phyloP scores from a whole-genome alignment of 2,329 filamentous ascomycete species.

The Pochonia chlamydosporia region DNA sequence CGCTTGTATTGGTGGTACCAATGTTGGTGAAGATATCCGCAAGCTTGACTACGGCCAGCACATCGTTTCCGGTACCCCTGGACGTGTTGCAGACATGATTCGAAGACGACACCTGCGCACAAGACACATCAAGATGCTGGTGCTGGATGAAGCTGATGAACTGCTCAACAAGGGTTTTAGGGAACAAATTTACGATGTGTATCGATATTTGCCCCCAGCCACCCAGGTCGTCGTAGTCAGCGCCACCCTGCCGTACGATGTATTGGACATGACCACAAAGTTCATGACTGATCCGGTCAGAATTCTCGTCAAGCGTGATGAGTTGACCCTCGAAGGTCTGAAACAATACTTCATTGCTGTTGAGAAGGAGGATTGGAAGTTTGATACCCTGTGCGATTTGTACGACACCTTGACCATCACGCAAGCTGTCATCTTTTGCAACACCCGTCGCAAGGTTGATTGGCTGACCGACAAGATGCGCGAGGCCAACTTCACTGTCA shows the following conservation, averaged over 20 bases:
- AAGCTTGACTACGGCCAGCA: conserved; percentile 98
- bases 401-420: conserved; percentile 99
- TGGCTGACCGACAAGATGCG: conserved; percentile 99
- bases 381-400: conserved; percentile 95
- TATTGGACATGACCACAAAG: conserved; percentile 98
- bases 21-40: conserved; percentile 94
- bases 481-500: conserved; percentile 97
- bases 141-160: conserved; percentile 57
- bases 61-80: conserved; percentile 95
- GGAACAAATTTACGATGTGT: conserved; percentile 98
- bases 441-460: conserved; percentile 97
- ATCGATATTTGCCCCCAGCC: conserved; percentile 90
- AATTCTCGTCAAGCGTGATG: conserved; percentile 97
- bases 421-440: conserved; percentile 99
- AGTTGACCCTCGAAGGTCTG: conserved; percentile 91
- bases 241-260: conserved; percentile 94
- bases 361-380: conserved; percentile 99
- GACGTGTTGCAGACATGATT: conserved; percentile 71
- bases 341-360: conserved; percentile 99
- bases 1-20: conserved; percentile 96
- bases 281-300: conserved; percentile 99
- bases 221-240: conserved; percentile 98
- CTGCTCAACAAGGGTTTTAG: conserved; percentile 88
- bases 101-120: conserved; percentile 51
- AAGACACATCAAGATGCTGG: conserved; percentile 59